Evolutionary conservation across 2,329 filamentous ascomycete genomes (phyloP).

Genomic region (Dactylella cylindrospora): DNA sequence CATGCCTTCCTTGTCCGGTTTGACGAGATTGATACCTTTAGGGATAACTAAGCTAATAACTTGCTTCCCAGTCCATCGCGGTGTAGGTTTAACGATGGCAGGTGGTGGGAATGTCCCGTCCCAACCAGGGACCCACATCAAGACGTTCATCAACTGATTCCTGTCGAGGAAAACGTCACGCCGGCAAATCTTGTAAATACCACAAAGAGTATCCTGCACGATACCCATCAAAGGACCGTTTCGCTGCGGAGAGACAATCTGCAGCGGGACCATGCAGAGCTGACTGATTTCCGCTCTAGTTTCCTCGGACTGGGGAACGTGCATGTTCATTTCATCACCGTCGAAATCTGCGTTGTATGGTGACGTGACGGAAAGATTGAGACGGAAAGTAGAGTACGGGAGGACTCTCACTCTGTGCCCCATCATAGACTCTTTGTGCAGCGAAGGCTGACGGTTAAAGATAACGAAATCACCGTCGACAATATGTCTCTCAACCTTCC

Average conservation of each 20-base stretch:
- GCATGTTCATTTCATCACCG: conserved; percentile 99
- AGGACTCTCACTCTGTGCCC: conserved; percentile 95
- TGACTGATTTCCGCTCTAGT: conserved; percentile 92
- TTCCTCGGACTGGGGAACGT: conserved; percentile 97
- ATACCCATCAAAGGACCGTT: conserved; percentile 99
- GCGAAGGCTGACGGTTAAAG: conserved; percentile 97
- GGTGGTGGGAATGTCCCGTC: conserved; percentile 90
- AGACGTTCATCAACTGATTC: conserved; percentile 91
- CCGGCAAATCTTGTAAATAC: conserved; percentile 94
- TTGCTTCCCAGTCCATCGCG: conserved; percentile 97
- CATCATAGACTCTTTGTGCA: conserved; percentile 99
- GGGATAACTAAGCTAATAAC: conserved; percentile 92
- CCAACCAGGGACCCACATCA: conserved; percentile 98
- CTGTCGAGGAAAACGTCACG: conserved; percentile 88
- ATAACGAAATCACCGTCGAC: conserved; percentile 97
- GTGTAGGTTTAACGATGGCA: conserved; percentile 87
- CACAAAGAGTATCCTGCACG: conserved; percentile 94
- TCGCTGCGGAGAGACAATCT: conserved; percentile 96
- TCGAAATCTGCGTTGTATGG: conserved; percentile 99
- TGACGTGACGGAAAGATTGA: conserved; percentile 95
- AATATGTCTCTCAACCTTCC: conserved; percentile 97
- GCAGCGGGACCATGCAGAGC: conserved; percentile 94
- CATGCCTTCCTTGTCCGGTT: conserved; percentile 60
- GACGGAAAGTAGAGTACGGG: conserved; percentile 97
- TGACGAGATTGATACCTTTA: conserved; percentile 74